Evolutionary conservation across 305 asterid species (phyloP).

Genomic region (Fraxinus latifolia): DNA sequence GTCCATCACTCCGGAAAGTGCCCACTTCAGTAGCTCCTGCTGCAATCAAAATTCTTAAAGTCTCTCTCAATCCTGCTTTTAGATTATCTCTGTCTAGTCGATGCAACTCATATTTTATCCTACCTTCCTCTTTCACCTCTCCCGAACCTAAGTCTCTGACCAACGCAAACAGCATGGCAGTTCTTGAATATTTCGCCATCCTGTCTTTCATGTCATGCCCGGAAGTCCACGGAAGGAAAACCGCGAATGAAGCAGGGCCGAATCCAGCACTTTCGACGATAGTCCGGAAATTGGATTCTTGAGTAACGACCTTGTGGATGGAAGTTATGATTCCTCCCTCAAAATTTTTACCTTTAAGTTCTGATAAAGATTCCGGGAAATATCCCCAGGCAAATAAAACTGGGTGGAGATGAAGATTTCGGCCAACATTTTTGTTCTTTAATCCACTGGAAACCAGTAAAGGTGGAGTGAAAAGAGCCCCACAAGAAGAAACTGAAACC

Average conservation of each 20-base stretch:
- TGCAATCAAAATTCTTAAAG: slow-evolving; percentile 61
- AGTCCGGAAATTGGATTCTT: slow-evolving; percentile 40
- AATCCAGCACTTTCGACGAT: slow-evolving; percentile 57
- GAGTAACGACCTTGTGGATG: slow-evolving; percentile 57
- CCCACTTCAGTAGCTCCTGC: slow-evolving; percentile 96
- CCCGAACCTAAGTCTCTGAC: slow-evolving; percentile 66
- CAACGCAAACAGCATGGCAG: slow-evolving; percentile 55
- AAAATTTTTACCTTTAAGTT: slow-evolving; percentile 51
- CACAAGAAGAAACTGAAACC: slow-evolving; percentile 65
- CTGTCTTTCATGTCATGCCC: slow-evolving; percentile 51
- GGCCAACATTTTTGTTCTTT: slow-evolving; percentile 65
- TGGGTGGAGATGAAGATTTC: slow-evolving; percentile 83
- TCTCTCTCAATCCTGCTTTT: slow-evolving; percentile 57
- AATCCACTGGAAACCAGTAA: slow-evolving; percentile 64
- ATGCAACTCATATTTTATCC: slow-evolving; percentile 36
- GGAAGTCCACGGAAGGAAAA: slow-evolving; percentile 66
- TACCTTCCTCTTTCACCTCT: slow-evolving; percentile 49
- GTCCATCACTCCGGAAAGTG: slow-evolving; percentile 76
- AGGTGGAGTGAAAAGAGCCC: slow-evolving; percentile 78
- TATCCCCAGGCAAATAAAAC: slow-evolving; percentile 77
- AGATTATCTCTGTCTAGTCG: slow-evolving; percentile 56
- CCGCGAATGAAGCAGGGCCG: slow-evolving; percentile 62
- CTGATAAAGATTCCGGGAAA: slow-evolving; percentile 54
- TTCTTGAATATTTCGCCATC: slow-evolving; percentile 61
- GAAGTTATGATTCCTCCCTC: slow-evolving; percentile 86